Conservation (phyloP, 1,284 basidiomycete genomes). For the Puccinia hordei region DNA sequence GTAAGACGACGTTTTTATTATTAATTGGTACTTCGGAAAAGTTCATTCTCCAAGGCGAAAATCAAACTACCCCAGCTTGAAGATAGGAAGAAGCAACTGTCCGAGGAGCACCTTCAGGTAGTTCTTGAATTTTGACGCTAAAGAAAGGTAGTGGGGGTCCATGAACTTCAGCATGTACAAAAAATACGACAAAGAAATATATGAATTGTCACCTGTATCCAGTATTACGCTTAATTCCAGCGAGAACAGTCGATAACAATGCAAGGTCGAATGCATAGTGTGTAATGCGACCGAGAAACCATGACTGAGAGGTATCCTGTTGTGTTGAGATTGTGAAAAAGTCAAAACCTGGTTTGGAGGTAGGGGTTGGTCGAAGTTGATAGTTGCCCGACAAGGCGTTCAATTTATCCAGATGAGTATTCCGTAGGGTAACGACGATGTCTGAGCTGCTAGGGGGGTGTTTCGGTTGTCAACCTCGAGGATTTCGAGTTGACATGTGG, state of each 20-base stretch:
- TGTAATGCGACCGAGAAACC: slow-evolving; percentile 34
- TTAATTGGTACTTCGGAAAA: too few relatives aligned
- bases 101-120: slow-evolving; percentile 41
- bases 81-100: slow-evolving; percentile 35
- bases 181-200: not conserved
- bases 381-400: not conserved
- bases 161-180: not conserved
- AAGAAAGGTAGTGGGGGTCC: not conserved
- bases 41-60: not conserved
- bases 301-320: slow-evolving; percentile 11
- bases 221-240: slow-evolving; percentile 39
- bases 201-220: slow-evolving; percentile 26
- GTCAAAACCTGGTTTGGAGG: not conserved
- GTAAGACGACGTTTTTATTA: not conserved
- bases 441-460: not conserved
- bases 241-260: slow-evolving; percentile 30
- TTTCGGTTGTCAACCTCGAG: slow-evolving; percentile 4
- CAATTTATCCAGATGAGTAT: not conserved
- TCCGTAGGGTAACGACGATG: too few relatives aligned
- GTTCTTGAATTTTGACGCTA: slow-evolving; percentile 30
- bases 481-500: not conserved
- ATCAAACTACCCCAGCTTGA: slow-evolving; percentile 27
- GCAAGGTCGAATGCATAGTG: slow-evolving; percentile 47
- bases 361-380: not conserved
- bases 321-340: not conserved